phyloP scores from a whole-genome alignment of 2,329 filamentous ascomycete genomes.

The Alternaria sp. region DNA sequence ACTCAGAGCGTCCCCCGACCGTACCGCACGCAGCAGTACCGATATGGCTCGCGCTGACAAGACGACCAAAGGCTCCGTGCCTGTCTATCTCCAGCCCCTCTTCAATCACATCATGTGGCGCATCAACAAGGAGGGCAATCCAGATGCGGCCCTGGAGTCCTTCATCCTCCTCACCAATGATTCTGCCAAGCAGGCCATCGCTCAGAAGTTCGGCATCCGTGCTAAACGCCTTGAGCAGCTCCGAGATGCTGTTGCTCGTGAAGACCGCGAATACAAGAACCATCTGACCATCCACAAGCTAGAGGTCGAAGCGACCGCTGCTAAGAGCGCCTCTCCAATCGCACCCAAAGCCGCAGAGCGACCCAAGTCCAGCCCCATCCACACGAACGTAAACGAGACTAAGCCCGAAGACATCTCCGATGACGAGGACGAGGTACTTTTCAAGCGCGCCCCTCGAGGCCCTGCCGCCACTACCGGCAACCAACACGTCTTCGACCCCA shows the following conservation, averaged over 20 bases:
- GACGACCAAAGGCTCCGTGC: slow-evolving; percentile 42
- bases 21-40: slow-evolving; percentile 39
- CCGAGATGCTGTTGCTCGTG: slow-evolving; percentile 56
- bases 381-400: slow-evolving; percentile 16
- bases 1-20: slow-evolving; percentile 28
- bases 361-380: slow-evolving; percentile 37
- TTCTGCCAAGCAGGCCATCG: slow-evolving; percentile 52
- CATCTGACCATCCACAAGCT: slow-evolving; percentile 47
- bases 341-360: slow-evolving; percentile 27
- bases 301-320: slow-evolving; percentile 36
- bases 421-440: slow-evolving; percentile 48
- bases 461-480: slow-evolving; percentile 36
- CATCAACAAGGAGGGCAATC: slow-evolving; percentile 57
- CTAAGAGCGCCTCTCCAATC: slow-evolving; percentile 18
- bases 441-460: slow-evolving; percentile 47
- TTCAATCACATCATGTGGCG: slow-evolving; percentile 61
- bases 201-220: slow-evolving; percentile 58
- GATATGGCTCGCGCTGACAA: slow-evolving; percentile 32
- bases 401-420: slow-evolving; percentile 36
- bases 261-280: slow-evolving; percentile 56
- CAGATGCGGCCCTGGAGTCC: slow-evolving; percentile 55
- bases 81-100: slow-evolving; percentile 52
- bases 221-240: slow-evolving; percentile 58
- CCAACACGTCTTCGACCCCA: slow-evolving; percentile 54
- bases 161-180: slow-evolving; percentile 62